Evolutionary conservation across 345 rosid genomes (phyloP), one percentile per base, ranked within the genome.

Genomic region (Hibiscus trionum): DNA sequence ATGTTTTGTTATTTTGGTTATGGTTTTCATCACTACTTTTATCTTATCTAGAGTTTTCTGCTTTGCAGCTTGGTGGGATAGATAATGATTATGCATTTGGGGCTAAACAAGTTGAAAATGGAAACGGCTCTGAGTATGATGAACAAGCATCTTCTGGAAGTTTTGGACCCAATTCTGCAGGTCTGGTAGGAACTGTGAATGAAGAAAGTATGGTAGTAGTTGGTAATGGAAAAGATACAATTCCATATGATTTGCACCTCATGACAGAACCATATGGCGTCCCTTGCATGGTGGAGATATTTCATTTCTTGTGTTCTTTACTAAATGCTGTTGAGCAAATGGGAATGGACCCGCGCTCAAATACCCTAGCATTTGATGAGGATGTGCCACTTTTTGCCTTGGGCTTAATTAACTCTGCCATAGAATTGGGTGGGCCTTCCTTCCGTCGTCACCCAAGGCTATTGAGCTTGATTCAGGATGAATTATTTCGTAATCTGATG

Each of bases 261-360:
- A 88, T 90, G 96, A 87, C 88, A 72, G 97, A 90, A 79, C 99
- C 96, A 50, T 95, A 89, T 81, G 97, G 99, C 49, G 88, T 90
- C 55, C 97, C 98, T 61, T 88, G 96, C 81, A 89, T 95, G 98
- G 98, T 95, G 82, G 99, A 95, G 81, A 88, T 92, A 81, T 95
- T 95, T 80, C 97, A 95, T 77, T 95, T 92, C 47, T 72, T 92
- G 78, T 95, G 98, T 74, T 84, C 98, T 70, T 77, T 90, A 66
- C 78, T 92, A 78, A 89, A 92, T 85, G 87, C 76, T 78, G 86
- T 80, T 61, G 99, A 95, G 85, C 88, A 86, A 66, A 80, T 80
- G 80, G 97, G 90, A 79, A 83, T 88, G 84, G 93, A 85, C 58
- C 80, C 93, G 42, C 82, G 88, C 78, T 82, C 94, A 80, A 92